A percentile compares a stretch with the other conserved stretches of the same genome.
These are phyloP conservation scores for Plasmodium relictum DNA, from an alignment of 169 alveolate genomes.

Conservation along the genomic window DNA sequence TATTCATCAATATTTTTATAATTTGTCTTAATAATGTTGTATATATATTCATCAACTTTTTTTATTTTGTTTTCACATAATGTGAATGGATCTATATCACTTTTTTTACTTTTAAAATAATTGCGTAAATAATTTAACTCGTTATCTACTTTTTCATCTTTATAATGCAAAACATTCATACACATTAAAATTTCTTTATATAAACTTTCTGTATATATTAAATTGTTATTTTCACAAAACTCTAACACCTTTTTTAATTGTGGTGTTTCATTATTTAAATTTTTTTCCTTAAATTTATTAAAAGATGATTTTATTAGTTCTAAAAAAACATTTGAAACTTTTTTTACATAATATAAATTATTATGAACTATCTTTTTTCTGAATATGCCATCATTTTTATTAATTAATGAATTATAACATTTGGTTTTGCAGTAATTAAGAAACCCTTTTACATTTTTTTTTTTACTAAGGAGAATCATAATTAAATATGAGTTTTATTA, in stretches of 20 bases:
- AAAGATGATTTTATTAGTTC: slow-evolving; percentile 13
- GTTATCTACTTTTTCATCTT: slow-evolving; percentile 42
- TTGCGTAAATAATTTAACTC: slow-evolving; percentile 34
- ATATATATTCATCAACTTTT: slow-evolving; percentile 68
- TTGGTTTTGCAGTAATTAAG: slow-evolving; percentile 32
- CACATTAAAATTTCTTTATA: slow-evolving; percentile 58
- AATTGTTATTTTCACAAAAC: neutral
- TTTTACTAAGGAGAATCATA: slow-evolving; percentile 30
- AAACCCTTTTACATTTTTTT: slow-evolving; percentile 23
- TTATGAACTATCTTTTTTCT: slow-evolving; percentile 7
- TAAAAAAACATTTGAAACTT: slow-evolving; percentile 10
- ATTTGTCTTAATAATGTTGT: slow-evolving; percentile 70
- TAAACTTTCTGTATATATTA: slow-evolving; percentile 15
- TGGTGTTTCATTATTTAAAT: slow-evolving; percentile 20
- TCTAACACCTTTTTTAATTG: neutral
- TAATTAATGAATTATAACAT: slow-evolving; percentile 39
- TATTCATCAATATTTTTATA: slow-evolving; percentile 68
- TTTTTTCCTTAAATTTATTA: slow-evolving; percentile 20
- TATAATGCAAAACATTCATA: slow-evolving; percentile 35
- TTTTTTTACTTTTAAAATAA: slow-evolving; percentile 40
- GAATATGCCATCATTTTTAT: slow-evolving; percentile 11
- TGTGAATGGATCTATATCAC: slow-evolving; percentile 47
- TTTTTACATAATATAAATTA: neutral
- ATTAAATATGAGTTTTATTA: neutral
- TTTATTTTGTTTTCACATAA: slow-evolving; percentile 70